Evolutionary conservation across 345 rosid genomes (phyloP), one percentile per base, ranked within the genome.

Genomic region (Cardamine chenopodiifolia): DNA sequence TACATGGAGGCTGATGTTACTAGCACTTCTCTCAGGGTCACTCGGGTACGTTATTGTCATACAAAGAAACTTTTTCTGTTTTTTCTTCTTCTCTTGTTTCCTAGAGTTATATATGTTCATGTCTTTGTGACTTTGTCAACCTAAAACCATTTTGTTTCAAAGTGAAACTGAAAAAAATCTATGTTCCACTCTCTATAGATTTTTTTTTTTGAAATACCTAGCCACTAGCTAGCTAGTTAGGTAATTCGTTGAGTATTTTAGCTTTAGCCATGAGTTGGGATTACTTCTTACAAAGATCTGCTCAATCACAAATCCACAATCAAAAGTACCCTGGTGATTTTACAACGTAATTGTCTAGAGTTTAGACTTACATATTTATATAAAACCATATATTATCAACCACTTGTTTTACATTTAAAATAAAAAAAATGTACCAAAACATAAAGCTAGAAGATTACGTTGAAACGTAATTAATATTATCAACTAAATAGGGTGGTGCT

Each of bases 1-100:
- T 34, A 84, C 86, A 14, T 79, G 87, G 84, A 80, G 17, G 12
- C 37, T 89, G 7, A 62, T 80, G 6, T 61, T 77, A 20, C 85
- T 75, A 71, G 82, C 86, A 20, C 76, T 85, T 79, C 78, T 86
- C 17, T 81, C 82, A 25, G 90, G 85, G 2, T 22, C 75, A 50
- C 32, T 85, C 18, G 93, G 89, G 93, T 88, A 74, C 49, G 81
- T 47, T 7, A 2, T 19, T 49, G 17, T 23, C 66, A 48, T 42
- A 35, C 19, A 32, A 18, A 45, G 25, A 0, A 15, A 55, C 11
- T 0, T 26, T 20, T 49, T 58, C 20, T 11, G 2, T 2, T 20
- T 48, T 39, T 28, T 6, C 2, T 19, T 8, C 10, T 11, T 25
- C 9, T 22, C 0, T 17, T 13, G 28, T 28, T 20, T 49, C 25